A percentile compares a stretch with the other conserved stretches of the same genome.
Evolutionary conservation across 345 rosid species (phyloP).

Genomic region (Dovyalis caffra): DNA sequence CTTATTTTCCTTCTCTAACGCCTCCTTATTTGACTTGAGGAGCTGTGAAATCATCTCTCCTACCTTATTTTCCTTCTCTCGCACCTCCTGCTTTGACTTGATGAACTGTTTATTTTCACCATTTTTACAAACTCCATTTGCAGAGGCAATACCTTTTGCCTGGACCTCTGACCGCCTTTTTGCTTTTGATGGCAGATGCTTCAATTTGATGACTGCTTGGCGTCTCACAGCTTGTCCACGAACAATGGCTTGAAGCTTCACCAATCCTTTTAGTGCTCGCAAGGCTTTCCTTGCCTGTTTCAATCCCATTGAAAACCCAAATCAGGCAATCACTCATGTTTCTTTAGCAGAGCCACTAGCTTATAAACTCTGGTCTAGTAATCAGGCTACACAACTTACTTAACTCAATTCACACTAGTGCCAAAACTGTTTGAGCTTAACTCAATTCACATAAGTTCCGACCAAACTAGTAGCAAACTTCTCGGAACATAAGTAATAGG

Average conservation of each 20-base stretch:
- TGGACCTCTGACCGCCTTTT: constrained; percentile 25
- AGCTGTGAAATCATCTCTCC: constrained; percentile 15
- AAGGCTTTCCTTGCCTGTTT: constrained; percentile 90
- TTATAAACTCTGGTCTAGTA: background rate
- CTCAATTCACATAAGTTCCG: background rate
- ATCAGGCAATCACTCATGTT: background rate
- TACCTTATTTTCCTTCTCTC: constrained; percentile 44
- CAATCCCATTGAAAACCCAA: constrained; percentile 13
- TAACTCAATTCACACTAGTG: background rate
- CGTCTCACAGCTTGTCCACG: constrained; percentile 75
- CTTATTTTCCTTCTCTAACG: constrained; percentile 38
- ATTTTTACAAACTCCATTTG: constrained; percentile 13
- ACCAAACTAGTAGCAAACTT: background rate
- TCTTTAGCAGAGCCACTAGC: background rate
- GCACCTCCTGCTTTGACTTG: constrained; percentile 33
- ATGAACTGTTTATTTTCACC: constrained; percentile 29
- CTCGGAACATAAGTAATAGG: background rate
- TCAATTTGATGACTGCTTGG: constrained; percentile 22
- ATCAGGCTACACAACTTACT: background rate
- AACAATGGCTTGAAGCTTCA: constrained; percentile 82
- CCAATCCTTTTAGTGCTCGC: constrained; percentile 75
- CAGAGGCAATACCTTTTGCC: constrained; percentile 13
- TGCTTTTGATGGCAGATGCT: constrained; percentile 29
- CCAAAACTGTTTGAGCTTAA: background rate
- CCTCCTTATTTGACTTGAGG: constrained; percentile 30